phyloP scores from a whole-genome alignment of 2,329 filamentous ascomycete genomes.

The Curvularia sp. region DNA sequence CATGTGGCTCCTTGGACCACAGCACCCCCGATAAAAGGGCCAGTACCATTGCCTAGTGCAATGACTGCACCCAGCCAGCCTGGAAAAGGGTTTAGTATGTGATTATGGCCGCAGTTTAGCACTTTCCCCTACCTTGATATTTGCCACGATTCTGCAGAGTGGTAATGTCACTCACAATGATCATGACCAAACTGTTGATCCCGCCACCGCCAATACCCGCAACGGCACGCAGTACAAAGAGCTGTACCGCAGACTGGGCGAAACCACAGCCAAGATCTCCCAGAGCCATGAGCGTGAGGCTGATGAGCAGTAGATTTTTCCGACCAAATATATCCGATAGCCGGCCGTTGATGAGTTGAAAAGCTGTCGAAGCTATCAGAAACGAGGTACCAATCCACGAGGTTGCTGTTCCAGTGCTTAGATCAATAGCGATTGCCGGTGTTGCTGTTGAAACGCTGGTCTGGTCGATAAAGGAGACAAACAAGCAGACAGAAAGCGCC shows the following conservation, averaged over 20 bases:
- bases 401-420: slow-evolving; percentile 57
- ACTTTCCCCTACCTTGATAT: slow-evolving; percentile 38
- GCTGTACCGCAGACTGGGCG: slow-evolving; percentile 61
- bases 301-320: slow-evolving; percentile 55
- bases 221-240: slow-evolving; percentile 67
- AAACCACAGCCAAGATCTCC: slow-evolving; percentile 68
- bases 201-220: slow-evolving; percentile 68
- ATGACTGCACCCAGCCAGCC: slow-evolving; percentile 29
- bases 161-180: slow-evolving; percentile 48
- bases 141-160: slow-evolving; percentile 47
- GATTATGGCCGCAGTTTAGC: no score
- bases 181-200: slow-evolving; percentile 55
- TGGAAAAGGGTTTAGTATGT: neutral
- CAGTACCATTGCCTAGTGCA: slow-evolving; percentile 30
- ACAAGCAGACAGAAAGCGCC: slow-evolving; percentile 60
- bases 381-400: slow-evolving; percentile 63
- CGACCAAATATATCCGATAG: slow-evolving; percentile 67
- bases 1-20: slow-evolving; percentile 28
- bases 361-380: slow-evolving; percentile 66
- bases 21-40: slow-evolving; percentile 31
- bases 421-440: slow-evolving; percentile 45
- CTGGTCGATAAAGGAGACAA: slow-evolving; percentile 65
- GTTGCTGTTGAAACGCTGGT: slow-evolving; percentile 60
- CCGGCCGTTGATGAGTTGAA: slow-evolving; percentile 70
- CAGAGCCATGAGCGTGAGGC: slow-evolving; percentile 62